Percentiles rank a stretch among this genome's conserved stretches.
Evolutionary conservation across 2,329 filamentous ascomycete genomes (phyloP).

Genomic region (Cordyceps fumosorosea): DNA sequence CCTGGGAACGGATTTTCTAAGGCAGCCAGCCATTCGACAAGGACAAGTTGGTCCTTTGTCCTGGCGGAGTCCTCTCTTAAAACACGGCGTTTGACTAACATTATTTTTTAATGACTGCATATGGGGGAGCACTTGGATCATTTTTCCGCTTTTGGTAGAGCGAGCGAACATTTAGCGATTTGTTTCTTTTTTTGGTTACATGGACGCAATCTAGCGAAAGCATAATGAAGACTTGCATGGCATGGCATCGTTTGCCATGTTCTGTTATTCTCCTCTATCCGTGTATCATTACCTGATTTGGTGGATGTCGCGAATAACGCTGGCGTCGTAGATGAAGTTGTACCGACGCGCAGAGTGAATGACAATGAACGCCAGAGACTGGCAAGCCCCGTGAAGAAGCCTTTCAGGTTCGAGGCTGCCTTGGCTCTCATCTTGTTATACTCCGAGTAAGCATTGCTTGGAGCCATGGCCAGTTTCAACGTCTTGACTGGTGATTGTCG

Average conservation of each 20-base stretch:
- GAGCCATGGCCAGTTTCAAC: no score
- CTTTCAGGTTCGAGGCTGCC: no score
- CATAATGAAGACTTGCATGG: background rate
- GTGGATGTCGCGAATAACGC: no score
- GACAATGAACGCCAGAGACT: no score
- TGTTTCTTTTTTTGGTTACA: background rate
- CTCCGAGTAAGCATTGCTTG: no score
- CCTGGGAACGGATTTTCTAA: slow-evolving; percentile 59
- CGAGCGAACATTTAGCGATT: background rate
- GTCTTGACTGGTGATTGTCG: no score
- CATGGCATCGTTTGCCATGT: background rate
- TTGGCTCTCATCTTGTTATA: no score
- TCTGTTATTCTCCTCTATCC: background rate
- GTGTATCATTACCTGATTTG: no score
- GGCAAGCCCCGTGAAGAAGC: no score
- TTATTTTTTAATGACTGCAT: background rate
- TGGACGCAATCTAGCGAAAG: background rate
- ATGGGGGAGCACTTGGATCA: background rate
- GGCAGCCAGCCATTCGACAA: background rate
- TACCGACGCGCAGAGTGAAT: no score
- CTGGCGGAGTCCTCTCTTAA: background rate
- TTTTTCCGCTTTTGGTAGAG: background rate
- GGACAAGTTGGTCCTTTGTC: background rate
- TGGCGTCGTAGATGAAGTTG: no score
- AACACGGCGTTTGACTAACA: background rate